Evolutionary conservation across 306 rosid genomes (phyloP).

Genomic region (Alnus rubra): DNA sequence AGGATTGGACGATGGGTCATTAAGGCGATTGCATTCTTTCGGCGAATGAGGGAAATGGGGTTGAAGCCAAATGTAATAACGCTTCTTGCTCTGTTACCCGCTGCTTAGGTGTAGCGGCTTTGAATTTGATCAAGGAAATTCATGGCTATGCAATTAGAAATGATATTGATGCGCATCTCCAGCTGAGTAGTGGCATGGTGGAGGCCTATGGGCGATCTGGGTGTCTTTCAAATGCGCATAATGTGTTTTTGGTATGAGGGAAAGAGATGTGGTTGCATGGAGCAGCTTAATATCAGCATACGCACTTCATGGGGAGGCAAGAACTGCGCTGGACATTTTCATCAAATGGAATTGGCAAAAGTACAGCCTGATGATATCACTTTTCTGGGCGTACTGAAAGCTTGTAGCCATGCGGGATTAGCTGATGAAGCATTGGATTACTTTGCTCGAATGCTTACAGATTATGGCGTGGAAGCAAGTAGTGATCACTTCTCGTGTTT

Average conservation of each 20-base stretch:
- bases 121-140: slow-evolving; percentile 65
- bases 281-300: slow-evolving; percentile 70
- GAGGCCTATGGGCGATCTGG: slow-evolving; percentile 84
- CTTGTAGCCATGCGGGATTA: slow-evolving; percentile 76
- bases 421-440: slow-evolving; percentile 65
- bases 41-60: slow-evolving; percentile 40
- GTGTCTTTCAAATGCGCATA: slow-evolving; percentile 39
- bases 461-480: slow-evolving; percentile 51
- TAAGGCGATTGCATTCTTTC: slow-evolving; percentile 50
- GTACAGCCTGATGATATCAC: slow-evolving; percentile 68
- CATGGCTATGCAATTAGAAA: slow-evolving; percentile 64
- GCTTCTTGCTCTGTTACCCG: slow-evolving; percentile 64
- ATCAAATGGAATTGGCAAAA: slow-evolving; percentile 51
- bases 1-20: slow-evolving; percentile 34
- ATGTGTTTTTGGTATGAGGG: slow-evolving; percentile 47
- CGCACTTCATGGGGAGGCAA: slow-evolving; percentile 74
- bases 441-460: slow-evolving; percentile 50
- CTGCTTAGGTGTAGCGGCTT: slow-evolving; percentile 51
- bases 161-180: slow-evolving; percentile 45
- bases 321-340: slow-evolving; percentile 47
- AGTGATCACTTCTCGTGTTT: slow-evolving; percentile 83
- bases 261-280: slow-evolving; percentile 75
- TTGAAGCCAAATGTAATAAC: slow-evolving; percentile 56
- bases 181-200: slow-evolving; percentile 59
- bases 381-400: slow-evolving; percentile 68